Percentiles rank a stretch among this genome's conserved stretches.
Evolutionary conservation across 2,329 filamentous ascomycete species (phyloP).

Genomic region (Exophiala lecanii-corni): DNA sequence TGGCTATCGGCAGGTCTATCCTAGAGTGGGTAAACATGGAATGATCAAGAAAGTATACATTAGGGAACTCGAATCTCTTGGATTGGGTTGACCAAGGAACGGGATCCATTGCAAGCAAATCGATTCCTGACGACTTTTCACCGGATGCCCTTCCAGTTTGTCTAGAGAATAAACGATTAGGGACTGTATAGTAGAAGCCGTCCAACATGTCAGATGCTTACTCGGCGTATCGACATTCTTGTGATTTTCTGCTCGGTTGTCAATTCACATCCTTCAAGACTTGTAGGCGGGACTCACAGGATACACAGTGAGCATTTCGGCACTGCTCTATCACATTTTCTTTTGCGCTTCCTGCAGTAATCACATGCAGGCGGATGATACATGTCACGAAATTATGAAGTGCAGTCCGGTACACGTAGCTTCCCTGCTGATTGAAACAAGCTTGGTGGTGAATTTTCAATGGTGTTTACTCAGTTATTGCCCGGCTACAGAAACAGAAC

Average conservation of each 20-base stretch:
- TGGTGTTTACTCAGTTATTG: background rate
- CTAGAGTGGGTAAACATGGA: background rate
- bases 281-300: background rate
- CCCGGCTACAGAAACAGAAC: background rate
- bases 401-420: background rate
- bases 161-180: background rate
- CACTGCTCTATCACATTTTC: background rate
- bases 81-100: background rate
- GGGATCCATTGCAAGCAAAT: background rate
- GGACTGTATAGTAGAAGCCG: background rate
- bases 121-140: background rate
- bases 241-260: background rate
- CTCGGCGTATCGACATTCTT: background rate
- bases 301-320: constrained; percentile 1
- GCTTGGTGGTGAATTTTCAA: background rate
- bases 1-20: background rate
- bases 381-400: background rate
- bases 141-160: background rate
- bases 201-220: background rate
- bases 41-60: background rate
- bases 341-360: background rate
- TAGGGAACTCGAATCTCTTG: background rate
- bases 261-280: background rate
- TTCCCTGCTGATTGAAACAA: background rate
- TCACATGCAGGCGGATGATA: background rate